These are phyloP conservation scores for Botrytis aclada DNA, from an alignment of 2,329 filamentous ascomycete genomes.

Conservation along the genomic window DNA sequence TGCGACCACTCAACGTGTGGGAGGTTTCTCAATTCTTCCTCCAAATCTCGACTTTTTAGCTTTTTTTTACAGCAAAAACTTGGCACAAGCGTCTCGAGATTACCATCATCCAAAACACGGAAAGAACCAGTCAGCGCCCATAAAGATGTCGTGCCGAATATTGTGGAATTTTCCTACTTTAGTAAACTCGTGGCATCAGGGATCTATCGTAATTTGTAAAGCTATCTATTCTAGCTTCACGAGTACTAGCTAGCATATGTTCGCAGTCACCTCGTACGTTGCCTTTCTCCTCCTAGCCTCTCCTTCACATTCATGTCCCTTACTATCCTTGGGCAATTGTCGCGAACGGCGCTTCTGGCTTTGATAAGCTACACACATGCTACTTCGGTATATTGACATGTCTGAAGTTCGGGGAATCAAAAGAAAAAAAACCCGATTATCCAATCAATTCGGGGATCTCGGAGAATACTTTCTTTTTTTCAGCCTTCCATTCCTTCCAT, in stretches of 20 bases:
- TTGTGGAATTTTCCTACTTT: constrained; percentile 11
- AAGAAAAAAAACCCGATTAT: neutral
- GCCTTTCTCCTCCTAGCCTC: neutral
- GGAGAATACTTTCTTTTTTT: constrained; percentile 13
- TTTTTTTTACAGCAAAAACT: constrained; percentile 3
- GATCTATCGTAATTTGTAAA: neutral
- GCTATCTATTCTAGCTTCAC: constrained; percentile 2
- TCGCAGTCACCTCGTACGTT: neutral
- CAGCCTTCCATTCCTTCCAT: constrained; percentile 16
- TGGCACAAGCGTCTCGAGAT: constrained; percentile 4
- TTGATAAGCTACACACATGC: neutral
- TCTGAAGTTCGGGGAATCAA: constrained; percentile 1
- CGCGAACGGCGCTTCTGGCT: neutral
- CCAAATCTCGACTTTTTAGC: neutral
- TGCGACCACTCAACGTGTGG: neutral
- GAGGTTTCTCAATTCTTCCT: neutral
- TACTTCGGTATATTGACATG: neutral
- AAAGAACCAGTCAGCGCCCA: neutral
- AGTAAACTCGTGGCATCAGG: constrained; percentile 9
- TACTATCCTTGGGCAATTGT: neutral
- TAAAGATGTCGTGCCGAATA: constrained; percentile 11
- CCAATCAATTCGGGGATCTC: constrained; percentile 16
- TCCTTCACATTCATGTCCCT: neutral
- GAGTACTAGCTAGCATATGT: neutral
- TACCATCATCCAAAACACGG: neutral